These are phyloP conservation scores for Aspergillus hortae DNA, from an alignment of 2,329 filamentous ascomycete genomes.

Conservation along the genomic window DNA sequence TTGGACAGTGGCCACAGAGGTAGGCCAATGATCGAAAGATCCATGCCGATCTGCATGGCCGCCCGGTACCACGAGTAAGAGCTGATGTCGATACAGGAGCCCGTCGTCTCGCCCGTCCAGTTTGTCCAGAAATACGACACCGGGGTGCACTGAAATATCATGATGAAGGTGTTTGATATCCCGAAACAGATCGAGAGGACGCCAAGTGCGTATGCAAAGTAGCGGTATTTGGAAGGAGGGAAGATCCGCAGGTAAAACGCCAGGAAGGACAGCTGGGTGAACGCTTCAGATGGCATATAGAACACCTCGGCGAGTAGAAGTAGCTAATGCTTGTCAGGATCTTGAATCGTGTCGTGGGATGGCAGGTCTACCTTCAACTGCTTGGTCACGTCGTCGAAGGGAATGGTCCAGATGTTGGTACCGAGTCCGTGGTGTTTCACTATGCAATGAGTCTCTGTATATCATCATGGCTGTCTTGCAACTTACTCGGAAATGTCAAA, in stretches of 20 bases:
- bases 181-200: constrained; percentile 53
- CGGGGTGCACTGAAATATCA: constrained; percentile 25
- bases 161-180: constrained; percentile 20
- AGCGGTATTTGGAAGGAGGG: constrained; percentile 25
- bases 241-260: constrained; percentile 58
- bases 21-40: constrained; percentile 52
- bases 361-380: constrained; percentile 8
- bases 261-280: constrained; percentile 52
- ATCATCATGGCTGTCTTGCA: no score
- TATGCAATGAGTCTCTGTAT: not conserved
- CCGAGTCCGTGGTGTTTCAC: constrained; percentile 12
- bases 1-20: constrained; percentile 46
- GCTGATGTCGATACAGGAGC: constrained; percentile 51
- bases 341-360: not conserved
- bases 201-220: constrained; percentile 43
- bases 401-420: constrained; percentile 13
- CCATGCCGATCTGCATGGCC: constrained; percentile 51
- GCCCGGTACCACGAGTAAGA: constrained; percentile 52
- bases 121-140: constrained; percentile 51
- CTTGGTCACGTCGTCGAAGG: constrained; percentile 8
- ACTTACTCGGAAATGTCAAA: constrained; percentile 7
- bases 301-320: constrained; percentile 31
- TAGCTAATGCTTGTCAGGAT: not conserved
- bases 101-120: constrained; percentile 49
- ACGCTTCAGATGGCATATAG: constrained; percentile 47